These are phyloP conservation scores for Erysimum pusillum DNA, from an alignment of 441 rosid species.

Conservation along the genomic window DNA sequence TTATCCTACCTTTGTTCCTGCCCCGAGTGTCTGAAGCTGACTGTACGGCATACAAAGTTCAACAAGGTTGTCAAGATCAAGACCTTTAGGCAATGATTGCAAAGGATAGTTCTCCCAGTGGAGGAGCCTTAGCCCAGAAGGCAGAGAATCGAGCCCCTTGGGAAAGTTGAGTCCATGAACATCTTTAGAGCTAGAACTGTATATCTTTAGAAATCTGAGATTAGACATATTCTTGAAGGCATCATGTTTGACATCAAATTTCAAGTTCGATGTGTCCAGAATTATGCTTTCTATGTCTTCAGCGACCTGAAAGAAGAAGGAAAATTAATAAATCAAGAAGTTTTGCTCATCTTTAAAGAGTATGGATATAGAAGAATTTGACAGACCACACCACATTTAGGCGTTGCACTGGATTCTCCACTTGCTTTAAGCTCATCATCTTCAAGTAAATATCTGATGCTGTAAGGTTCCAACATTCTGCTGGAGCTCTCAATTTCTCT, in stretches of 20 bases:
- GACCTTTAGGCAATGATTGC: slow-evolving; percentile 31
- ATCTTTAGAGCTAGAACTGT: not conserved
- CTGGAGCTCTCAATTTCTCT: slow-evolving; percentile 2
- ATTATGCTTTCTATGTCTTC: slow-evolving; percentile 25
- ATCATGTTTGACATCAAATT: slow-evolving; percentile 3
- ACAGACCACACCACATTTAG: slow-evolving; percentile 20
- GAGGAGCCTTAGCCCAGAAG: slow-evolving; percentile 39
- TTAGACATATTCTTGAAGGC: slow-evolving; percentile 29
- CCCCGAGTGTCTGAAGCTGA: slow-evolving; percentile 22
- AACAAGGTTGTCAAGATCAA: not conserved
- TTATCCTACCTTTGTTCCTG: too few relatives aligned
- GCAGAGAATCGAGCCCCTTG: slow-evolving; percentile 1
- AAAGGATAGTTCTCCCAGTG: slow-evolving; percentile 47
- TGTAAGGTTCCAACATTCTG: slow-evolving; percentile 17
- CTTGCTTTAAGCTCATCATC: not conserved
- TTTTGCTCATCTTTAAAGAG: not conserved
- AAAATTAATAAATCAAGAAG: not conserved
- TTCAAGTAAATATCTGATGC: slow-evolving; percentile 30
- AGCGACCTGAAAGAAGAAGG: slow-evolving; percentile 31
- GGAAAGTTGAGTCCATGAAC: slow-evolving; percentile 20
- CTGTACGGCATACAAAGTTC: slow-evolving; percentile 34
- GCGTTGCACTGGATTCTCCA: not conserved
- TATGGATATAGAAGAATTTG: not conserved
- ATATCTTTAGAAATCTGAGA: slow-evolving; percentile 34
- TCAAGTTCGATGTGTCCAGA: slow-evolving; percentile 30